Conservation (phyloP, 257 asterid genomes). For the Nicotiana tomentosiformis region DNA sequence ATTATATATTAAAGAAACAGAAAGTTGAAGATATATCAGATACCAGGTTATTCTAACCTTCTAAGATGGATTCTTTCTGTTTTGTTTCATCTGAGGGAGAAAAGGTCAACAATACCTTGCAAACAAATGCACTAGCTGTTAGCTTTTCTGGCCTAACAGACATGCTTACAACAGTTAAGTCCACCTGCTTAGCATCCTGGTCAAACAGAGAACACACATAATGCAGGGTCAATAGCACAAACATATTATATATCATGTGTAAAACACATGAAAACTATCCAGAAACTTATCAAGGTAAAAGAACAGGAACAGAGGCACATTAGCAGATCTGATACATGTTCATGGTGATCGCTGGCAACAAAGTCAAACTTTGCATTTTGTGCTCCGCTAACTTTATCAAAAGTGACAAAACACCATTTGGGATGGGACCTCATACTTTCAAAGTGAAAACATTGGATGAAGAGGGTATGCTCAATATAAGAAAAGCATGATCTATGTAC, state of each 20-base stretch:
- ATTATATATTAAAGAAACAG: background rate
- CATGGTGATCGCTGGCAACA: too few species aligned
- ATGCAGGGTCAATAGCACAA: background rate
- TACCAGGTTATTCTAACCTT: constrained; percentile 9
- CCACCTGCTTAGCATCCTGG: constrained; percentile 35
- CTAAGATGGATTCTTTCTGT: background rate
- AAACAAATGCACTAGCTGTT: constrained; percentile 48
- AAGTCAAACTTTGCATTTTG: too few species aligned
- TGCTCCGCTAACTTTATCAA: too few species aligned
- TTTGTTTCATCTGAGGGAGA: background rate
- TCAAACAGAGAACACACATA: background rate
- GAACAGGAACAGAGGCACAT: too few species aligned
- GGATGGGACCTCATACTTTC: too few species aligned
- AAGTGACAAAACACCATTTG: too few species aligned
- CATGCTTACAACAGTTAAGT: constrained; percentile 21
- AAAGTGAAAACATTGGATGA: too few species aligned
- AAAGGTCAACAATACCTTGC: constrained; percentile 45
- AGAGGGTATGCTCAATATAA: too few species aligned
- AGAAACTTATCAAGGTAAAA: too few species aligned
- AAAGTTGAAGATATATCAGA: background rate
- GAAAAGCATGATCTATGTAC: too few species aligned
- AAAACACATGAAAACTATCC: too few species aligned
- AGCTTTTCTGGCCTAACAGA: constrained; percentile 38
- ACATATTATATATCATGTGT: background rate
- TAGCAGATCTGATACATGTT: too few species aligned